Evolutionary conservation across 257 asterid species (phyloP).

Genomic region (Scutellaria minor): DNA sequence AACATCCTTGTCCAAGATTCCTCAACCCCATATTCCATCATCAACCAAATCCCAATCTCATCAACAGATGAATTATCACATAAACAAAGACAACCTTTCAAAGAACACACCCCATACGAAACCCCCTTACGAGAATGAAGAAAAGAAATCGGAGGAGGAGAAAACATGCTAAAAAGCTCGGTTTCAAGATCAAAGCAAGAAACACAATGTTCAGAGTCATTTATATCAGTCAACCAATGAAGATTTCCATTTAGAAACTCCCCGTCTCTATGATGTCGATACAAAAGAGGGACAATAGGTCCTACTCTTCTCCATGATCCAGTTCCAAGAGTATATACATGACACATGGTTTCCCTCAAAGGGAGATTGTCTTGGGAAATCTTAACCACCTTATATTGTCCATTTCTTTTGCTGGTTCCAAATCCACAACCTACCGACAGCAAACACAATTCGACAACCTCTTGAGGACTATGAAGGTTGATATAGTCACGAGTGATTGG

Average conservation of each 20-base stretch:
- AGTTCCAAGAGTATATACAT: conserved; percentile 50
- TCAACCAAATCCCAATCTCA: conserved; percentile 48
- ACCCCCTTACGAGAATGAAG: conserved; percentile 30
- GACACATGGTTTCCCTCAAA: conserved; percentile 25
- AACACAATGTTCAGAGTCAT: conserved; percentile 12
- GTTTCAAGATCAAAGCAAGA: conserved; percentile 44
- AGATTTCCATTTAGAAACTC: conserved; percentile 44
- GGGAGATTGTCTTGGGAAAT: neutral
- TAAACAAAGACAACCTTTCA: conserved; percentile 34
- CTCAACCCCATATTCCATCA: conserved; percentile 51
- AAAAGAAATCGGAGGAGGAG: neutral
- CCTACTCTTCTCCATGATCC: conserved; percentile 39
- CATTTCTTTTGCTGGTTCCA: conserved; percentile 40
- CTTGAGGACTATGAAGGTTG: conserved; percentile 27
- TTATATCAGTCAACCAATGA: conserved; percentile 47
- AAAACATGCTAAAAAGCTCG: conserved; percentile 17
- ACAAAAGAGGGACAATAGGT: neutral
- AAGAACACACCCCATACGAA: neutral
- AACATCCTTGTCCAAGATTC: conserved; percentile 41
- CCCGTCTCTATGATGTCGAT: neutral
- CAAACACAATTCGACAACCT: neutral
- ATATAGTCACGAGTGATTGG: conserved; percentile 47
- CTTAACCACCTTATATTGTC: conserved; percentile 41
- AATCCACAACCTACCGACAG: conserved; percentile 42
- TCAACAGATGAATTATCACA: conserved; percentile 39